A percentile compares a stretch with the other conserved stretches of the same genome.
These are phyloP conservation scores for Logfia minima DNA, from an alignment of 129 eudicot species.

Conservation along the genomic window DNA sequence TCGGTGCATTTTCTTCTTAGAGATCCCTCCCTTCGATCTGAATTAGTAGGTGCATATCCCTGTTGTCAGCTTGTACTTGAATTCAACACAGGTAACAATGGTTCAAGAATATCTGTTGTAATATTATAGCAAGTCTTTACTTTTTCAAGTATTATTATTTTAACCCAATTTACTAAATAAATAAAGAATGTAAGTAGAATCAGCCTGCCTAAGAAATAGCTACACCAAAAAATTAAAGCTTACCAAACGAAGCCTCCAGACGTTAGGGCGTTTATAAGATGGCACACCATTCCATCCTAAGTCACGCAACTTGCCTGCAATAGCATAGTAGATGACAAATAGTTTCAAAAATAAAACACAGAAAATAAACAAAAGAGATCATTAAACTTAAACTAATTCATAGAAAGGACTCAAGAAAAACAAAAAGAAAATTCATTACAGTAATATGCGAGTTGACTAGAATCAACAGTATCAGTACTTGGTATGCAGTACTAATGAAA, in stretches of 20 bases:
- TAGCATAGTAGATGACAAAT: constrained; percentile 1
- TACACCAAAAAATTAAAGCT: background rate
- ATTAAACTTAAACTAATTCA: background rate
- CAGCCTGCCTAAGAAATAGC: background rate
- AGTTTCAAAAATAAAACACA: background rate
- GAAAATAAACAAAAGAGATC: background rate
- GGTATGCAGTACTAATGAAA: background rate
- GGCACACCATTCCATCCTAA: constrained; percentile 89
- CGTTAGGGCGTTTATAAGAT: constrained; percentile 66
- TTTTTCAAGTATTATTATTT: background rate
- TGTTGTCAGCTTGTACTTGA: constrained; percentile 59
- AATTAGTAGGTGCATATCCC: constrained; percentile 99
- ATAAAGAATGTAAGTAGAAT: background rate
- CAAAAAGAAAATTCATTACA: constrained; percentile 1
- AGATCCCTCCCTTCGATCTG: constrained; percentile 94
- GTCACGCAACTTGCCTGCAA: constrained; percentile 73
- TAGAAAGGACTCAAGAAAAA: background rate
- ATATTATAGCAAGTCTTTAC: background rate
- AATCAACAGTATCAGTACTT: background rate
- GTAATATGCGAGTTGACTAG: background rate
- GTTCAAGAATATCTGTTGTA: background rate
- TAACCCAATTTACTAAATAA: background rate
- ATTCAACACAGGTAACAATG: background rate
- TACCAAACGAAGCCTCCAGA: constrained; percentile 95
- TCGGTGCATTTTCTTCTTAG: constrained; percentile 75